Evolutionary conservation across 2,329 filamentous ascomycete genomes (phyloP).

Genomic region (Beauveria medogensis): DNA sequence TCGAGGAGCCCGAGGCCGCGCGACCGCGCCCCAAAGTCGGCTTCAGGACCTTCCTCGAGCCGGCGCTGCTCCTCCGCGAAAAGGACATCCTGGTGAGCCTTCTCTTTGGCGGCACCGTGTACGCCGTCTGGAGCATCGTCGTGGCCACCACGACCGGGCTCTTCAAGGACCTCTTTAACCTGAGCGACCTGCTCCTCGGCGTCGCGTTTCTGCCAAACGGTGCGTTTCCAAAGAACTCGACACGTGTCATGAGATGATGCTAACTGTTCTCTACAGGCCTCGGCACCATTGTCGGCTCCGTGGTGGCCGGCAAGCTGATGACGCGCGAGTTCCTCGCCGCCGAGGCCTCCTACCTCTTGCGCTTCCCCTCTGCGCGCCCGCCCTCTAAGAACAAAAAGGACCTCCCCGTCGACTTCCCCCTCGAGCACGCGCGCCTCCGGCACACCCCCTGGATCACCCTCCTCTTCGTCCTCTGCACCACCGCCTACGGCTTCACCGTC

Average conservation of each 20-base stretch:
- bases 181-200: not conserved
- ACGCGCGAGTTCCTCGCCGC: not conserved
- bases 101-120: not conserved
- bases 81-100: not conserved
- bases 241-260: not conserved
- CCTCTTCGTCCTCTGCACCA: not conserved
- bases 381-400: not conserved
- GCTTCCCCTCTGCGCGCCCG: not conserved
- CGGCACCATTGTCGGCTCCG: not conserved
- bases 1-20: not conserved
- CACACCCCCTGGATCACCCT: not conserved
- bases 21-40: not conserved
- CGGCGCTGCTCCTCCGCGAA: not conserved
- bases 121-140: not conserved
- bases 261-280: not conserved
- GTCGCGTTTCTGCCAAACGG: not conserved
- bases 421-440: not conserved
- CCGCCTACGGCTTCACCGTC: not conserved
- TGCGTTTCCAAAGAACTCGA: not conserved
- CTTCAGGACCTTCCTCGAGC: not conserved
- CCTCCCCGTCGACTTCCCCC: not conserved
- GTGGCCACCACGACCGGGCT: not conserved
- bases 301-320: not conserved
- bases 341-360: not conserved
- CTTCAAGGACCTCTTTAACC: not conserved